phyloP scores from a whole-genome alignment of 805 yeast species.

The Monosporozyma solicola region DNA sequence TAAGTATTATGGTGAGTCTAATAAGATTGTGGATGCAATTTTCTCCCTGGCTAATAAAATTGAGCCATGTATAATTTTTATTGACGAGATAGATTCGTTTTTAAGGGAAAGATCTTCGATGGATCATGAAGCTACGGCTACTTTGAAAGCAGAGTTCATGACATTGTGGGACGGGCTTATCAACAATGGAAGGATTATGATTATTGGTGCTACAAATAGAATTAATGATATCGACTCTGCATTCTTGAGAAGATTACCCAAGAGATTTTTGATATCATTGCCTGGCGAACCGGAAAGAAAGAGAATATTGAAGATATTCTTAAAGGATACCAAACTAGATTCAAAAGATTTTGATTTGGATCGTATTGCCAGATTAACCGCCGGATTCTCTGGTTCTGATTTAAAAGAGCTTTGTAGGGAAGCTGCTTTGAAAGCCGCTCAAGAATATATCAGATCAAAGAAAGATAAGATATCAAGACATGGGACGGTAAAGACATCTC shows the following conservation, averaged over 20 bases:
- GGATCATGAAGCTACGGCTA: conserved; percentile 94
- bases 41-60: conserved; percentile 83
- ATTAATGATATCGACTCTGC: conserved; percentile 89
- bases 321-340: conserved; percentile 58
- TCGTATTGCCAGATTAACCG: conserved; percentile 51
- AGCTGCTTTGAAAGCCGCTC: conserved; percentile 82
- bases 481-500: neutral
- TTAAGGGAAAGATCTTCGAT: conserved; percentile 71
- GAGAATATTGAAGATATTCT: conserved; percentile 59
- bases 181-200: conserved; percentile 70
- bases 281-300: conserved; percentile 63
- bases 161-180: conserved; percentile 92
- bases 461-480: conserved; percentile 30
- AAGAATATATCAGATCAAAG: conserved; percentile 69
- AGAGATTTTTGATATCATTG: conserved; percentile 67
- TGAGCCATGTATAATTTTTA: conserved; percentile 90
- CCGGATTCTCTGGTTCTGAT: conserved; percentile 84
- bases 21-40: conserved; percentile 87
- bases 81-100: conserved; percentile 94
- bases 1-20: conserved; percentile 96
- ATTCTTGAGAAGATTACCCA: conserved; percentile 86
- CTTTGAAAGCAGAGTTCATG: conserved; percentile 94
- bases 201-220: conserved; percentile 91
- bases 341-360: conserved; percentile 46
- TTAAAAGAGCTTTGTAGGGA: conserved; percentile 84